These are phyloP conservation scores for Rutstroemia sp. DNA, from an alignment of 2,329 filamentous ascomycete genomes.

Conservation along the genomic window DNA sequence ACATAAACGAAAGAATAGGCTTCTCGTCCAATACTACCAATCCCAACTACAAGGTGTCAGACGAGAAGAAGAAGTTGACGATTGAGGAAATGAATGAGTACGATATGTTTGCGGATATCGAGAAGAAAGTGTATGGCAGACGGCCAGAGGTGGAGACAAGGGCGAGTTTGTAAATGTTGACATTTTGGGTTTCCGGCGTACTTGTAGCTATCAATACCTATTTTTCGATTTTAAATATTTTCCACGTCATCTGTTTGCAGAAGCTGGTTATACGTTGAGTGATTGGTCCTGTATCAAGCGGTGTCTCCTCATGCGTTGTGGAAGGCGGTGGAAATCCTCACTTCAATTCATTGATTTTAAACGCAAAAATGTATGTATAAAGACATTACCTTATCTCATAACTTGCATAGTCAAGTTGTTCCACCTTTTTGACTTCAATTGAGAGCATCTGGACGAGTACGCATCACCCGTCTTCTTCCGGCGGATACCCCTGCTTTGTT, in stretches of 20 bases:
- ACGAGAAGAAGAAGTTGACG: constrained; percentile 52
- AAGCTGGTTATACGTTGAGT: too few relatives aligned
- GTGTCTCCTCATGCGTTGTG: too few relatives aligned
- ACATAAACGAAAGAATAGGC: constrained; percentile 50
- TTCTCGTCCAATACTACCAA: constrained; percentile 24
- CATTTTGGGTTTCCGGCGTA: background rate
- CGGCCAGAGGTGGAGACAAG: constrained; percentile 1
- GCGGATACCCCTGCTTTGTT: background rate
- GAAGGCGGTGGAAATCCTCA: too few relatives aligned
- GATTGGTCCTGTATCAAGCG: too few relatives aligned
- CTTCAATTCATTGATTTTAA: too few relatives aligned
- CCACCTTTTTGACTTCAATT: background rate
- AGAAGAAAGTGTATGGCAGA: constrained; percentile 17
- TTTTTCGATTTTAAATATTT: background rate
- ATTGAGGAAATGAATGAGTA: constrained; percentile 64
- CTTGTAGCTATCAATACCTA: background rate
- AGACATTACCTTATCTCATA: too few relatives aligned
- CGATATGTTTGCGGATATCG: constrained; percentile 50
- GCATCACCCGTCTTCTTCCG: constrained; percentile 4
- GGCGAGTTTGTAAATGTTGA: background rate
- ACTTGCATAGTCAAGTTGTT: too few relatives aligned
- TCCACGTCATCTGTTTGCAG: background rate
- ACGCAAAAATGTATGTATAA: too few relatives aligned
- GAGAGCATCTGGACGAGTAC: background rate
- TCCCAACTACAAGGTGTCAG: constrained; percentile 50